Base-by-base conservation (phyloP, 805 yeast genomes). In the Candida dajiaensis region DNA sequence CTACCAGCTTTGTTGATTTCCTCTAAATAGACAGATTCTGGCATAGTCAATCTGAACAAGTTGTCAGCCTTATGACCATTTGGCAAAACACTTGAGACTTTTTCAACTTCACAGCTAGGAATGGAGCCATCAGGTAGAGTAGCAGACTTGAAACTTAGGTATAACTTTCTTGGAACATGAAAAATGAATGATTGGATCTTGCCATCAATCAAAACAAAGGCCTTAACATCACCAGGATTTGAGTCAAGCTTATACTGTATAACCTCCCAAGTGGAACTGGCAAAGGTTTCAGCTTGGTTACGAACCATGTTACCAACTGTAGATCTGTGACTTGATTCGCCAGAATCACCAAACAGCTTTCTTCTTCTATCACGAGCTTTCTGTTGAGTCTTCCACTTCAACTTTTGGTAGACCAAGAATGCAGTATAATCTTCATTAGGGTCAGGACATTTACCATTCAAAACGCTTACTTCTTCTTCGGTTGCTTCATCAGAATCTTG, bases 371-470 rank as follows among this genome's bases (percentile, higher is more conserved):
- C 76, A 55, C 89, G 75, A 49, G 83, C 85, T 50, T 78, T 77
- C n/a, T 77, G 74, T 61, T 89, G 95, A 12, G 80, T 69, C 42
- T 69, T 77, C 99, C 99, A 94, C 59, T 87, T 87, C n/a, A 80
- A 74, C 63, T 92, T 89, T 64, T 86, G 92, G 58, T 85, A 85
- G 26, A 68, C 66, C 49, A 94, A 69, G 69, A 85, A 86, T 0
- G 76, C 83, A 16, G 62, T 74, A 64, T 86, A 86, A 55, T 86
- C 89, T 13, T 71, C 81, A 1, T 70, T 66, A 64, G 85, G 82
- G 7, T 80, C 73, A 1, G 95, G 95, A 61, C 86, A 80, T 3
- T 71, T 66, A 1, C 76, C 78, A 46, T 67, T 71, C 46, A 78
- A 58, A 4, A 78, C 49, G 13, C 72, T 72, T 57, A 77, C 76